Conservation (phyloP, 768 basidiomycete genomes). For the Leccinum olivaceopallidum region DNA sequence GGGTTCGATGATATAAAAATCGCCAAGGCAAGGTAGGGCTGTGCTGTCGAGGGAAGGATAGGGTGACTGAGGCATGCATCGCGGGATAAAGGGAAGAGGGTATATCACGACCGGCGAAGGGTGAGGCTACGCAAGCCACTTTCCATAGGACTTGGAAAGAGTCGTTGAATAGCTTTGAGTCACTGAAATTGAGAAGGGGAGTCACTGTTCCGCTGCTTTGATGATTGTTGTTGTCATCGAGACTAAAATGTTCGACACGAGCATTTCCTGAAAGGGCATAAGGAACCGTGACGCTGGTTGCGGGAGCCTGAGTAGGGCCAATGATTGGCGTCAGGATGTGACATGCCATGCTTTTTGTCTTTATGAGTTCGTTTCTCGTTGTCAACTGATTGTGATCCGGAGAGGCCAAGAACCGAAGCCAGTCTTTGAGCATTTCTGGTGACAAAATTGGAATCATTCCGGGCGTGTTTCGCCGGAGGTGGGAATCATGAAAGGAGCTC, state of each 20-base stretch:
- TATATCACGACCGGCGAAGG: too few species aligned
- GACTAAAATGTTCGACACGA: conserved; percentile 51
- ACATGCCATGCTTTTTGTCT: conserved; percentile 23
- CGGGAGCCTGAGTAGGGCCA: too few species aligned
- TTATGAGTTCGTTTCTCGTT: conserved; percentile 24
- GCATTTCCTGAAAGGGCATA: conserved; percentile 47
- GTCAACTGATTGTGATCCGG: conserved; percentile 17
- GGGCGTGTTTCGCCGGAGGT: conserved; percentile 28
- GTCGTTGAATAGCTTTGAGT: too few species aligned
- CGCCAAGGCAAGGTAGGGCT: too few species aligned
- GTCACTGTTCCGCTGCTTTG: conserved; percentile 18
- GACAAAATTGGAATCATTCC: conserved; percentile 16
- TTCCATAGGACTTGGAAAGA: too few species aligned
- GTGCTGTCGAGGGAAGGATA: too few species aligned
- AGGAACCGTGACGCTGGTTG: conserved; percentile 32
- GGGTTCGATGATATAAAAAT: too few species aligned
- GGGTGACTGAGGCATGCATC: too few species aligned
- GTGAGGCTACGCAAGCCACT: too few species aligned
- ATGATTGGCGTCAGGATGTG: conserved; percentile 8
- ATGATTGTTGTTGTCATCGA: conserved; percentile 41
- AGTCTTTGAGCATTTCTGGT: conserved; percentile 15
- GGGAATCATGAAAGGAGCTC: conserved; percentile 31
- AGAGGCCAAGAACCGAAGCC: conserved; percentile 14
- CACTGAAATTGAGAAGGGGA: not conserved
- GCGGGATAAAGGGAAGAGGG: too few species aligned